A percentile compares a stretch with the other conserved stretches of the same genome.
Conservation (phyloP, 2,329 filamentous ascomycete genomes). For the Pezicula rhizophila region DNA sequence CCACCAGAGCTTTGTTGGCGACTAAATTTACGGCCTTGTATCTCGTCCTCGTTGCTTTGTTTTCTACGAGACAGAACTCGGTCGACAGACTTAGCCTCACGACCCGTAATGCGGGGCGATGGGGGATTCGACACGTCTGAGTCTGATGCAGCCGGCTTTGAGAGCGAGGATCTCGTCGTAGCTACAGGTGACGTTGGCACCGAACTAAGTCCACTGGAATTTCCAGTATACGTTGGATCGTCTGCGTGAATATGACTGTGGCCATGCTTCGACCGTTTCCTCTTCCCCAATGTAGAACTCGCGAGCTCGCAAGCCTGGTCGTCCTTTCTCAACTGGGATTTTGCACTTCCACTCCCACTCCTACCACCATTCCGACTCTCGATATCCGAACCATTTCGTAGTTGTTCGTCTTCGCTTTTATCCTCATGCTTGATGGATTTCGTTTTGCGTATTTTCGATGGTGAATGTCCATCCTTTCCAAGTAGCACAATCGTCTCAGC, state of each 20-base stretch:
- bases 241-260: conserved; percentile 9
- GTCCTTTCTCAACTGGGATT: not conserved
- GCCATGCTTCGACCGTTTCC: conserved; percentile 38
- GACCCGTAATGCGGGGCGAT: conserved; percentile 18
- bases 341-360: conserved; percentile 6
- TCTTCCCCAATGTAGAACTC: conserved; percentile 36
- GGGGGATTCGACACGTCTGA: conserved; percentile 38
- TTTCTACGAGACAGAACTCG: conserved; percentile 32
- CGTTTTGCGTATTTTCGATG: conserved; percentile 53
- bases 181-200: conserved; percentile 46
- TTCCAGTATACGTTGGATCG: conserved; percentile 18
- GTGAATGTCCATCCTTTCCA: conserved; percentile 58
- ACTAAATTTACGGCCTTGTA: conserved; percentile 8
- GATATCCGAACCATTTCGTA: conserved; percentile 14
- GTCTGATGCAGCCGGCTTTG: conserved; percentile 43
- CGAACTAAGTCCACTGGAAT: conserved; percentile 52
- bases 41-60: conserved; percentile 27
- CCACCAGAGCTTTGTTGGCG: conserved; percentile 20
- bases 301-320: conserved; percentile 23
- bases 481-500: conserved; percentile 66
- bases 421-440: conserved; percentile 57
- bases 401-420: conserved; percentile 48
- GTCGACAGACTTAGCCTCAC: conserved; percentile 33
- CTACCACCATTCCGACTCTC: not conserved
- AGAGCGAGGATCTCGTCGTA: conserved; percentile 24